Percentiles rank a stretch among this genome's conserved stretches.
phyloP scores from a whole-genome alignment of 2,329 filamentous ascomycete species.

The Nemania diffusa region DNA sequence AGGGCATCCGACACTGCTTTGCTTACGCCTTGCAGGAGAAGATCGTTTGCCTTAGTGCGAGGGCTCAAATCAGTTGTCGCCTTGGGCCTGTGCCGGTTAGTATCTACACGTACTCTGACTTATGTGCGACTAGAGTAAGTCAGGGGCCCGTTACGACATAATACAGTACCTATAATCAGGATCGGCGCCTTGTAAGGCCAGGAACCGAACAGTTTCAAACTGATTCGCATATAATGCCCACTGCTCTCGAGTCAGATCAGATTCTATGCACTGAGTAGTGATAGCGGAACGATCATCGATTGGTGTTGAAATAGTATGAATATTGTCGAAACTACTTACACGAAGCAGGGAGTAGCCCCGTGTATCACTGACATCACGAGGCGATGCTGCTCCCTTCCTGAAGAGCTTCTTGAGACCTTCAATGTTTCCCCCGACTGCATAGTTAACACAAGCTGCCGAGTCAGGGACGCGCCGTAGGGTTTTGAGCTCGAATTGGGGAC shows the following conservation, averaged over 20 bases:
- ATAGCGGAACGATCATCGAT: no score
- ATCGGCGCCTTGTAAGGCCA: background rate
- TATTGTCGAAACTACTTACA: background rate
- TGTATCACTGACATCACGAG: conserved; percentile 5
- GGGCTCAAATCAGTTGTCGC: background rate
- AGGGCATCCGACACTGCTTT: background rate
- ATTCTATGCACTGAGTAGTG: background rate
- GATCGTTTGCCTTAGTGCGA: conserved; percentile 1
- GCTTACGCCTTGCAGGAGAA: background rate
- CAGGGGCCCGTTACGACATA: background rate
- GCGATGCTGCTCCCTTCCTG: background rate
- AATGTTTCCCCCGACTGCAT: conserved; percentile 2
- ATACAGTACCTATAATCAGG: background rate
- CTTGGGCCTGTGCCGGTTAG: background rate
- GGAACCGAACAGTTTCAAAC: background rate
- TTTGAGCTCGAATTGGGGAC: conserved; percentile 1
- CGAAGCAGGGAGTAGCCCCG: conserved; percentile 5
- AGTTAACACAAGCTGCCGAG: background rate
- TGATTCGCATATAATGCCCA: conserved; percentile 17
- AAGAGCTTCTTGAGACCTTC: conserved; percentile 7
- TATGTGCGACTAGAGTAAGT: background rate
- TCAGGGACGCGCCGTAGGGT: conserved; percentile 5
- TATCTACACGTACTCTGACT: background rate
- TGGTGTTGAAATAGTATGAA: background rate
- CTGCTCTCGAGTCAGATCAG: background rate